Conservation (phyloP, 805 yeast genomes). For the Saccharomycopsis synnaedendra region DNA sequence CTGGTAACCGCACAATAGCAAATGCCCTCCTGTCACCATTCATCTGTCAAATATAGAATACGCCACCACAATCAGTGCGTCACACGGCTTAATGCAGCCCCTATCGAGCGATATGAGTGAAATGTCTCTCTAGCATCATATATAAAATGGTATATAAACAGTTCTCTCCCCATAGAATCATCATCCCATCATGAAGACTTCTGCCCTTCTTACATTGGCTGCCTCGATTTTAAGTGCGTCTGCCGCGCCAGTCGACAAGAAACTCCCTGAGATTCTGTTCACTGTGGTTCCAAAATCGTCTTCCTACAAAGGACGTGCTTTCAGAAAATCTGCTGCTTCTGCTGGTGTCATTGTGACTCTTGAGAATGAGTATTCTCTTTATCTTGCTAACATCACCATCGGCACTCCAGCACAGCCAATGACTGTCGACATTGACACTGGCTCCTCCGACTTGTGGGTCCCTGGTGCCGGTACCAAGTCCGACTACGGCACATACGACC, state of each 20-base stretch:
- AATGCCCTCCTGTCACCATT: too few species aligned
- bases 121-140: too few species aligned
- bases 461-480: constrained; percentile 20
- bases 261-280: constrained; percentile 9
- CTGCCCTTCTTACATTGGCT: too few species aligned
- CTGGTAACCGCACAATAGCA: too few species aligned
- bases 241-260: constrained; percentile 11
- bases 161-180: too few species aligned
- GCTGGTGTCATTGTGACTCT: constrained; percentile 16
- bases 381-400: constrained; percentile 30
- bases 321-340: not conserved
- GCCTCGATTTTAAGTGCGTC: too few species aligned
- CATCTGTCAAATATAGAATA: too few species aligned
- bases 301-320: not conserved
- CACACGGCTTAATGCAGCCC: too few species aligned
- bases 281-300: not conserved
- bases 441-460: constrained; percentile 40
- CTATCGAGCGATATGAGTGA: too few species aligned
- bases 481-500: constrained; percentile 18
- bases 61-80: too few species aligned
- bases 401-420: constrained; percentile 34
- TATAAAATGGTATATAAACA: too few species aligned
- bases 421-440: constrained; percentile 35
- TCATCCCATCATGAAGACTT: too few species aligned
- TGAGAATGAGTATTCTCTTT: constrained; percentile 31